These are phyloP conservation scores for Lentinula novae-zelandiae DNA, from an alignment of 1,284 basidiomycete species.

Conservation along the genomic window DNA sequence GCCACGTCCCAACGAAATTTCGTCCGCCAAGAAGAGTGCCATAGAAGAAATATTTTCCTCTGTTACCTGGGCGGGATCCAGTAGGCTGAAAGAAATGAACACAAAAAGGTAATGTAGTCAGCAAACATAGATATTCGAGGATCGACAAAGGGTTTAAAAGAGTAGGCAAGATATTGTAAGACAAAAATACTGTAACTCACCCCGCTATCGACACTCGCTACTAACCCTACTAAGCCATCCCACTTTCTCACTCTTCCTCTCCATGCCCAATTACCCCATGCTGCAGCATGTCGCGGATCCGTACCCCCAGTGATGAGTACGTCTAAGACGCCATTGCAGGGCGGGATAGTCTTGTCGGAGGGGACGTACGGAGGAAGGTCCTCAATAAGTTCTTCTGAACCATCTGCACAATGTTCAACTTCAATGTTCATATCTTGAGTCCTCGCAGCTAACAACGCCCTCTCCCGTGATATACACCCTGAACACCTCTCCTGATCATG, in stretches of 20 bases:
- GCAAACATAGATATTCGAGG: no score
- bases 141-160: no score
- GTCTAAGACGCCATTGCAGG: conserved; percentile 52
- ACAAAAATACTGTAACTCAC: not conserved
- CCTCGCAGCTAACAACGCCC: conserved; percentile 15
- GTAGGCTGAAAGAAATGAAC: not conserved
- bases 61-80: not conserved
- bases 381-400: not conserved
- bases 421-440: no score
- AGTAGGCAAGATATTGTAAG: no score
- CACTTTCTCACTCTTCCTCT: conserved; percentile 63
- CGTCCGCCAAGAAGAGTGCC: conserved; percentile 63
- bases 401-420: not conserved
- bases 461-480: conserved; percentile 24
- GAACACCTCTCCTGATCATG: conserved; percentile 41
- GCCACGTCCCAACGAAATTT: conserved; percentile 71
- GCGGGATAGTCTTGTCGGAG: conserved; percentile 15
- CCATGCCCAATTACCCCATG: conserved; percentile 59
- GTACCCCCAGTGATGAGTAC: conserved; percentile 62
- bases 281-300: conserved; percentile 49
- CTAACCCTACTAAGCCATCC: conserved; percentile 65
- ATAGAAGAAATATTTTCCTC: conserved; percentile 50
- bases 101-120: no score
- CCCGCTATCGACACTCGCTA: conserved; percentile 43
- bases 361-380: conserved; percentile 19